Evolutionary conservation across 352 stramenopile genomes (phyloP).

Genomic region (Pythium myriotylum): DNA sequence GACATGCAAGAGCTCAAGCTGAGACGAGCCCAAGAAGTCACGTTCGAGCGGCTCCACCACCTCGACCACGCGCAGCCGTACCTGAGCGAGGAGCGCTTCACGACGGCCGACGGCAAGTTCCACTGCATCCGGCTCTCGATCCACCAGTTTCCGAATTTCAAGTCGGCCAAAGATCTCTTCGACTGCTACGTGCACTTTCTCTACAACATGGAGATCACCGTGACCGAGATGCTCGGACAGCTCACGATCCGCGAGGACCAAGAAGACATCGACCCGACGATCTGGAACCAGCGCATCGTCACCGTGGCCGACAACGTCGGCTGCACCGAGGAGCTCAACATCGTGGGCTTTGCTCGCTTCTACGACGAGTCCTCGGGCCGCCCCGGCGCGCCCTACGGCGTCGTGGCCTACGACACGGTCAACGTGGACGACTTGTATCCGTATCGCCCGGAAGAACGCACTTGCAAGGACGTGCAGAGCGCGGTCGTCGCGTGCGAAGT

Average conservation of each 20-base stretch:
- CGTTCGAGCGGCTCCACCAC: background rate
- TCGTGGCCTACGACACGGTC: constrained; percentile 46
- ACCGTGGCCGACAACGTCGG: constrained; percentile 23
- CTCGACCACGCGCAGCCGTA: constrained; percentile 13
- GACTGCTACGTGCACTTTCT: constrained; percentile 40
- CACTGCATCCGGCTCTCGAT: constrained; percentile 13
- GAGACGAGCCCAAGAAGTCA: constrained; percentile 20
- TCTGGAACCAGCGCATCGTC: constrained; percentile 39
- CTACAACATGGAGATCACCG: constrained; percentile 42
- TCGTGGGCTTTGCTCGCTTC: constrained; percentile 28
- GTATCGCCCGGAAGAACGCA: constrained; percentile 40
- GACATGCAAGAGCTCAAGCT: constrained; percentile 45
- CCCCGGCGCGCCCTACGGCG: constrained; percentile 18
- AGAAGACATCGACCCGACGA: constrained; percentile 20
- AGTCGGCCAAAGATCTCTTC: constrained; percentile 44
- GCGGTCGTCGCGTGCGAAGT: constrained; percentile 5
- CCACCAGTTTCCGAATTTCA: constrained; percentile 37
- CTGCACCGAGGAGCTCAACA: constrained; percentile 42
- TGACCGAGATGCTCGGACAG: constrained; percentile 38
- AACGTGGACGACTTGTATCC: constrained; percentile 49
- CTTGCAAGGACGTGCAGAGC: constrained; percentile 38
- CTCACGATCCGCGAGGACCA: constrained; percentile 44
- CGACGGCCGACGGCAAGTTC: constrained; percentile 1
- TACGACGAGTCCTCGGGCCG: background rate
- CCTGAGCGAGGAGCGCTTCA: constrained; percentile 10